Conservation (phyloP, 139 green algal species). For the Trebouxia sp. region DNA sequence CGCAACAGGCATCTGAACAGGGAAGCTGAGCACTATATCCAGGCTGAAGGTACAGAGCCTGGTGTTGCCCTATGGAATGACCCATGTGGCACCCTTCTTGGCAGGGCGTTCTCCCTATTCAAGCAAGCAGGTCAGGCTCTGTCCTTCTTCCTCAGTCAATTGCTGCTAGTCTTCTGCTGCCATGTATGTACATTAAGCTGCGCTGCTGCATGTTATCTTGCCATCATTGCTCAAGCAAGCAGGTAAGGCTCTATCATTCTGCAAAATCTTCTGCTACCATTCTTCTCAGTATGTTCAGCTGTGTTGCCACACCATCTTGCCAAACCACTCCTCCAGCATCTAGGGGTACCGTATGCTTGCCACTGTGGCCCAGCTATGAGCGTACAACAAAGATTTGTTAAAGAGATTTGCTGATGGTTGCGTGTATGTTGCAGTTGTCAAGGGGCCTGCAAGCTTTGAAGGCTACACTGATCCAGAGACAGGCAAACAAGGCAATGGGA, state of each 20-base stretch:
- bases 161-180: too few species aligned
- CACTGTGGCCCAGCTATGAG: too few species aligned
- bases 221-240: constrained; percentile 29
- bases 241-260: background rate
- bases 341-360: too few species aligned
- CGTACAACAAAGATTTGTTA: too few species aligned
- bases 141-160: too few species aligned
- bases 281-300: too few species aligned
- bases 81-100: background rate
- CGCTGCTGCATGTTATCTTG: too few species aligned
- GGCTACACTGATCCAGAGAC: constrained; percentile 10
- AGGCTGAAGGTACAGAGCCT: background rate
- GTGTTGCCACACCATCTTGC: too few species aligned
- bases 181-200: too few species aligned
- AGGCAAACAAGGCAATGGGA: background rate
- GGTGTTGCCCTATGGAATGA: background rate
- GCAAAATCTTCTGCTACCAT: too few species aligned
- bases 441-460: background rate
- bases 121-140: background rate
- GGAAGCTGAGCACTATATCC: constrained; percentile 12
- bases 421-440: background rate
- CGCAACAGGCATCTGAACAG: constrained; percentile 19
- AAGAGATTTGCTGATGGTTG: too few species aligned
- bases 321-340: too few species aligned
- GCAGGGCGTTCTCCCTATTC: constrained; percentile 8